Evolutionary conservation across 73 alveolate species (phyloP).

Genomic region (Paramecium biaurelia): DNA sequence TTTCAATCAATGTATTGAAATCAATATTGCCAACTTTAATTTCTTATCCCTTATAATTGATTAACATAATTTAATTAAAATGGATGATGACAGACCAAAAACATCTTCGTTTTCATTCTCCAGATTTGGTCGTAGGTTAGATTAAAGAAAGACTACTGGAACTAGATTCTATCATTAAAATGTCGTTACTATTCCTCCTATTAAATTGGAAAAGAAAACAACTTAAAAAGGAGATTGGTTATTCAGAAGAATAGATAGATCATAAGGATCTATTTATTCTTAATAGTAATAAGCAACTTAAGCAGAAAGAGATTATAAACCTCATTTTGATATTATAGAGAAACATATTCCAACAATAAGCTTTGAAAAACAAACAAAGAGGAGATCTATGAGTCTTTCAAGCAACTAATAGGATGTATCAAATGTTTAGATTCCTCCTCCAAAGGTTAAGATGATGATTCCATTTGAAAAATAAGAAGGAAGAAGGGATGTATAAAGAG

Average conservation of each 20-base stretch:
- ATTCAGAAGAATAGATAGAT: slow-evolving; percentile 25
- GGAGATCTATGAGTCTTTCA: slow-evolving; percentile 22
- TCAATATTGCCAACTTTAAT: background rate
- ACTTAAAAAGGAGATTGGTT: slow-evolving; percentile 14
- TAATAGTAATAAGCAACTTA: background rate
- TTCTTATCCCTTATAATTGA: background rate
- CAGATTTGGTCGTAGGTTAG: slow-evolving; percentile 26
- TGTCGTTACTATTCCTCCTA: background rate
- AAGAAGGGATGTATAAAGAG: background rate
- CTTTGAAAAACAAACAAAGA: slow-evolving; percentile 11
- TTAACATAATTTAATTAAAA: slow-evolving; percentile 3
- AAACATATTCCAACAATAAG: slow-evolving; percentile 15
- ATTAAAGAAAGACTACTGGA: background rate
- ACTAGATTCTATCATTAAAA: background rate
- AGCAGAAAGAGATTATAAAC: slow-evolving; percentile 36
- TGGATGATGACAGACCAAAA: slow-evolving; percentile 10
- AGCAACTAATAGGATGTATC: background rate
- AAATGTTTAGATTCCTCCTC: background rate
- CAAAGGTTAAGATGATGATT: background rate
- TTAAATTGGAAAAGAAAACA: background rate
- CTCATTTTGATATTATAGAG: slow-evolving; percentile 9
- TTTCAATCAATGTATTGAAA: background rate
- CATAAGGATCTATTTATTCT: background rate
- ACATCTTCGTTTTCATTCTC: slow-evolving; percentile 31
- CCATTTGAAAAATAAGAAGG: slow-evolving; percentile 40